Percentiles rank a stretch among this genome's conserved stretches.
Conservation (phyloP, 306 rosid species). For the Hippophae rhamnoides region DNA sequence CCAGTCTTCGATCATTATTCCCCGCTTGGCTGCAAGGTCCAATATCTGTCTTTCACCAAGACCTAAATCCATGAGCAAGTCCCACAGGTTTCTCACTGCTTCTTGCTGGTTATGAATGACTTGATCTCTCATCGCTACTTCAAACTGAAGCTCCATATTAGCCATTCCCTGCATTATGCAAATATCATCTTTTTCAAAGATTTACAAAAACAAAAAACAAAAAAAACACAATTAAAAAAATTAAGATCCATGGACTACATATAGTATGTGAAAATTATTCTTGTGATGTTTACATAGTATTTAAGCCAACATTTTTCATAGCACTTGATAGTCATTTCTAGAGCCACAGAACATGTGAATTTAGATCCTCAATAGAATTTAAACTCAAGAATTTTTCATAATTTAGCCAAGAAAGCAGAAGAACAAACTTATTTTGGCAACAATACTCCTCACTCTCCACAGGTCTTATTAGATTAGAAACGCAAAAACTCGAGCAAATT, state of each 20-base stretch:
- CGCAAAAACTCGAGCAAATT: too few relatives aligned
- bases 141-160: conserved; percentile 53
- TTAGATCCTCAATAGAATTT: conserved; percentile 4
- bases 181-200: background rate
- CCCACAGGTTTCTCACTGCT: conserved; percentile 40
- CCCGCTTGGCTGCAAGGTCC: conserved; percentile 46
- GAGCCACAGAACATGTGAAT: background rate
- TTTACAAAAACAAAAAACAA: too few relatives aligned
- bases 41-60: conserved; percentile 38
- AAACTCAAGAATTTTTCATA: background rate
- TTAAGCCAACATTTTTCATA: background rate
- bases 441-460: background rate
- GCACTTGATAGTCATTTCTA: background rate
- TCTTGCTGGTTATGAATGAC: conserved; percentile 48
- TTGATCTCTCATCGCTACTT: conserved; percentile 66
- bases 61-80: conserved; percentile 48
- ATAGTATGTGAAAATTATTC: too few relatives aligned
- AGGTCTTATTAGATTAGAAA: background rate
- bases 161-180: conserved; percentile 39
- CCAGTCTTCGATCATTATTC: conserved; percentile 50
- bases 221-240: too few relatives aligned
- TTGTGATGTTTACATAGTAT: background rate
- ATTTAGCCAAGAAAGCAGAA: conserved; percentile 1
- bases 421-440: conserved; percentile 2
- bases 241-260: too few relatives aligned